Base-by-base conservation (phyloP, 208 protist genomes). In the Lotmaria passim region DNA sequence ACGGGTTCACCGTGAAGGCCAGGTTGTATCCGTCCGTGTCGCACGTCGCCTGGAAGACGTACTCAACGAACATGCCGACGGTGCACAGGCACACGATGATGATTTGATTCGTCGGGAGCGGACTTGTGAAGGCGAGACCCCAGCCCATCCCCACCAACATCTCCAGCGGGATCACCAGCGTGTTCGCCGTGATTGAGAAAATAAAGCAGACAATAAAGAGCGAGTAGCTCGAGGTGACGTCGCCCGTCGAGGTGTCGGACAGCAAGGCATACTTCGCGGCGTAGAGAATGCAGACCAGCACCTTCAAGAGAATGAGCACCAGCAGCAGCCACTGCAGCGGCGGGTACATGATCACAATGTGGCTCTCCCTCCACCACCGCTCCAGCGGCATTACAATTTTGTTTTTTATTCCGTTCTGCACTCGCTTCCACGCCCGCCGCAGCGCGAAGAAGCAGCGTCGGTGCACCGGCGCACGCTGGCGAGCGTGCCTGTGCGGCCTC, bases 121-220 rank as follows among this genome's bases (percentile, higher is more conserved):
- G 44, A 0, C 69, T 23, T 1, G 68, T 73, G 69, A 82, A 89
- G 14, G 84, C 84, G n/a, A 84, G 70, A 1, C 87, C 87, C 82
- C 81, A 93, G 1, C 83, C 87, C 60, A 93, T 57, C 12, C 68
- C 69, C 10, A 90, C 61, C 39, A 90, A 65, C 82, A 90, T 64
- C 58, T 85, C 78, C 57, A 74, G 36, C 57, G 77, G 73, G 43
- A 83, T 86, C 21, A 78, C 30, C n/a, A 78, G 63, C 8, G 77
- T 62, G 26, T 53, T 46, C 7, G 69, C 50, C 14, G 58, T 50
- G 7, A 85, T 73, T 5, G 21, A 17, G 4, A 92, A 39, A 10
- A 85, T 63, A 39, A 78, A 3, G 23, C 73, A 73, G 0, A 76
- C 62, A 8, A 82, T 26, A 8, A 47, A 41, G 11, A 86, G 57